Evolutionary conservation across 2,329 filamentous ascomycete genomes (phyloP), one percentile per base, ranked within the genome.

Genomic region (Pseudogymnoascus sp.): DNA sequence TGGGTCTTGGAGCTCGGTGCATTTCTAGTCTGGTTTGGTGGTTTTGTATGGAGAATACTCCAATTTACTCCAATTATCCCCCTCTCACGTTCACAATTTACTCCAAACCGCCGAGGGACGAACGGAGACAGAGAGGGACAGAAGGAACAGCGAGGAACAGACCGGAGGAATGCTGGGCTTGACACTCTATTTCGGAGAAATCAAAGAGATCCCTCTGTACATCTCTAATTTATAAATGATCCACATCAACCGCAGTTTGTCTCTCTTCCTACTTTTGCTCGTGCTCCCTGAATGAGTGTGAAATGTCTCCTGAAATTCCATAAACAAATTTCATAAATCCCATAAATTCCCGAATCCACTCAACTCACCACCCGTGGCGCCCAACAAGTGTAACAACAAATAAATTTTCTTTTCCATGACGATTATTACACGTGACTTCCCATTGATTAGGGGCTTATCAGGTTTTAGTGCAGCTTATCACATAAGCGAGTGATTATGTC

Each of bases 31-130:
- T 37, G 12, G 12, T 14, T 14, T 37, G 11, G 35, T 37, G 12
- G 9, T 30, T 54, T 54, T 30, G 43, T 54, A 47, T 47, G 22
- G 41, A 22, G 9, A 9, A 30, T 54, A 54, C 47, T 54, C 41
- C 41, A 47, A 47, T 47, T 47, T 47, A 47, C 41, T 47, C 47
- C 47, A 54, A 33, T 54, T 54, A 33, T 30, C 6, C 28, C 47
- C 28, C 33, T 54, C 47, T 54, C 47, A 54, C 47, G 47, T 54
- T 54, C 47, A 18, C 16, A 54, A 8, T 8, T 30, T 22, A 9
- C n/a, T 54, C 47, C 47, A 33, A 12, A 33, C 47, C 47, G 16
- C 47, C 47, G 28, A 54, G 47, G 47, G 47, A 33, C 3, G 18
- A 25, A 50, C 25, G 43, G 43, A 18, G 22, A 25, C 22, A 25